These are phyloP conservation scores for Leishmania arabica DNA, from an alignment of 208 protist genomes.

Conservation along the genomic window DNA sequence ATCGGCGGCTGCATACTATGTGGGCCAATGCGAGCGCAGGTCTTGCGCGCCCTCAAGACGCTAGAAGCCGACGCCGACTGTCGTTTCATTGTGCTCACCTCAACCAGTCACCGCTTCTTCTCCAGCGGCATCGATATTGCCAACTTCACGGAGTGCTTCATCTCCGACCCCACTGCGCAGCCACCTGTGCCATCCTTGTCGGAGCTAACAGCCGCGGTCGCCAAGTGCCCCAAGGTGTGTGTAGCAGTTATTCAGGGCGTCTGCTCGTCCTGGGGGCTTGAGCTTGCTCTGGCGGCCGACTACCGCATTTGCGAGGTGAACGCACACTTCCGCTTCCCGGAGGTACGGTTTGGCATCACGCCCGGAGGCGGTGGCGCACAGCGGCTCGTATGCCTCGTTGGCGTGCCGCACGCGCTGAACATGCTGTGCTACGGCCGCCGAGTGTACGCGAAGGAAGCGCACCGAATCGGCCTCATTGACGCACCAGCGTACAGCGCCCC, in stretches of 20 bases:
- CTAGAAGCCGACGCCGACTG: slow-evolving; percentile 43
- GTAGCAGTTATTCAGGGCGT: slow-evolving; percentile 73
- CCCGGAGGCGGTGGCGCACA: slow-evolving; percentile 84
- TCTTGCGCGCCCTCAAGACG: slow-evolving; percentile 44
- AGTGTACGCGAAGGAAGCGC: slow-evolving; percentile 52
- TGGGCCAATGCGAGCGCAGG: slow-evolving; percentile 40
- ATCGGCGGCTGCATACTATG: slow-evolving; percentile 42
- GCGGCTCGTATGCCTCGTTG: slow-evolving; percentile 66
- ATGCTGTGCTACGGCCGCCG: slow-evolving; percentile 43
- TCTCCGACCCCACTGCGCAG: slow-evolving; percentile 30
- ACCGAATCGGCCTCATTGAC: slow-evolving; percentile 66
- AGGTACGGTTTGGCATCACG: slow-evolving; percentile 68
- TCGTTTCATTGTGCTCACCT: slow-evolving; percentile 39
- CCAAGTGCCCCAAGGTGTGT: slow-evolving; percentile 60
- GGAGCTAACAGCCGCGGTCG: slow-evolving; percentile 48
- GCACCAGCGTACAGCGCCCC: slow-evolving; percentile 16
- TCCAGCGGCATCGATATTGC: slow-evolving; percentile 68
- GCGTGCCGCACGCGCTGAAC: slow-evolving; percentile 44
- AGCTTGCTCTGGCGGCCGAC: slow-evolving; percentile 70
- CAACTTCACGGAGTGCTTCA: slow-evolving; percentile 46
- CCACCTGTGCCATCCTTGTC: slow-evolving; percentile 56
- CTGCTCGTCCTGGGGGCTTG: slow-evolving; percentile 75
- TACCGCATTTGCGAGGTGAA: slow-evolving; percentile 60
- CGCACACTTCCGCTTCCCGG: slow-evolving; percentile 61
- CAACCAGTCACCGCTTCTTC: slow-evolving; percentile 58